phyloP scores from a whole-genome alignment of 345 rosid species.

The Arabidopsis suecica region DNA sequence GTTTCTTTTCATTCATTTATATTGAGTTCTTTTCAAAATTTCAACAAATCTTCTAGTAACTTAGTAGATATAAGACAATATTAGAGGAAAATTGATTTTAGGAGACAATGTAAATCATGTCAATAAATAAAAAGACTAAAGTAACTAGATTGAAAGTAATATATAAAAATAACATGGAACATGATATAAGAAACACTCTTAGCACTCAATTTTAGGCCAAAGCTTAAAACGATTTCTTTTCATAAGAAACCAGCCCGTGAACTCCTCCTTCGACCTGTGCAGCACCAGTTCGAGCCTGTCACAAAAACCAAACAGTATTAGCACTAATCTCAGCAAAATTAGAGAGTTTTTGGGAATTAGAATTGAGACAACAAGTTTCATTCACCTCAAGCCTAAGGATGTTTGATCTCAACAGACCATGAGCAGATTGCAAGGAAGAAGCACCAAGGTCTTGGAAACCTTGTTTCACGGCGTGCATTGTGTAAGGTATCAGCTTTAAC shows the following conservation, averaged over 20 bases:
- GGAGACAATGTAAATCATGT: background rate
- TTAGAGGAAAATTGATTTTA: background rate
- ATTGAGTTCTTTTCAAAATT: background rate
- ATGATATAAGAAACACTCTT: background rate
- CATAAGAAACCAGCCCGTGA: slow-evolving; percentile 75
- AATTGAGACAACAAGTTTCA: slow-evolving; percentile 2
- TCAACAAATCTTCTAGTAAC: background rate
- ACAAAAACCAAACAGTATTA: slow-evolving; percentile 25
- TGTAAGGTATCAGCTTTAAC: slow-evolving; percentile 77
- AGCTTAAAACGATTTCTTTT: slow-evolving; percentile 58
- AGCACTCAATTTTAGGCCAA: slow-evolving; percentile 15
- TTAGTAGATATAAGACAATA: background rate
- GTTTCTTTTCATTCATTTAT: background rate
- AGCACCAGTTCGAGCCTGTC: slow-evolving; percentile 86
- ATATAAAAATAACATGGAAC: background rate
- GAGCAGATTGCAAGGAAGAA: slow-evolving; percentile 73
- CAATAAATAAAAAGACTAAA: background rate
- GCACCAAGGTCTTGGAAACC: slow-evolving; percentile 99
- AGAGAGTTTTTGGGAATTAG: background rate
- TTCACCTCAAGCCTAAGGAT: slow-evolving; percentile 82
- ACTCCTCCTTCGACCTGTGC: slow-evolving; percentile 93
- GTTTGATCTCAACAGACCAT: slow-evolving; percentile 72
- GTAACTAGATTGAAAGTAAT: background rate
- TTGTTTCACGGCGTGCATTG: slow-evolving; percentile 97
- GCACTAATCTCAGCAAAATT: background rate